Evolutionary conservation across 257 asterid species (phyloP), one percentile per base, ranked within the genome.

Genomic region (Apocynum venetum): DNA sequence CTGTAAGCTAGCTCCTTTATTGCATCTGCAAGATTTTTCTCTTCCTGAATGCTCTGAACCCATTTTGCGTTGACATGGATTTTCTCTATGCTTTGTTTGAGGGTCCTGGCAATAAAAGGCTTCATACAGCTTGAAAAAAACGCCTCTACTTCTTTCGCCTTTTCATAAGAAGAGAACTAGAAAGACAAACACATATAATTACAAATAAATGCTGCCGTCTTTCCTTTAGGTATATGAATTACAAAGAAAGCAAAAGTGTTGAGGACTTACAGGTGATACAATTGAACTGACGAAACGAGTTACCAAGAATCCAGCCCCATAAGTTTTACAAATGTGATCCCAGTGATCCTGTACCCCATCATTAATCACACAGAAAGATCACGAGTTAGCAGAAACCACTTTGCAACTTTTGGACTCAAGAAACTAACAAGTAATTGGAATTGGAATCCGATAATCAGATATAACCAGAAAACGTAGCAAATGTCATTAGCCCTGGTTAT

Each of bases 1-100:
- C 90, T 80, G 78, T 85, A 35, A 31, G 96, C 94, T 13, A 94
- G 89, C 91, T 89, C 97, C 71, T 79, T 84, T 51, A 92, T 87
- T 47, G 76, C 88, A 51, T 88, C 89, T 8, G 89, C 81, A 44
- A 94, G 91, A 84, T 84, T 73, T 63, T 88, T 85, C 91, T 92
- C 98, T 12, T 75, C 82, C 76, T 73, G 91, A 88, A 94, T 89
- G 96, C 93, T 87, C 76, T 85, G 81, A 20, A 88, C 93, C 97
- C 97, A 92, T 25, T 89, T 89, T 15, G 97, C 90, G 13, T 92
- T 91, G 44, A 94, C 89, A 73, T 86, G 94, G 73, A 92, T 89
- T 80, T 88, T 85, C 83, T 94, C 98, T 9, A 91, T 79, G 89
- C 97, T 91, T 86, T 95, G 99, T 88, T 89, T 95, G 87, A 95